Evolutionary conservation across 176 grass and related monocot genomes (phyloP).

Genomic region (Aegilops sharonensis): DNA sequence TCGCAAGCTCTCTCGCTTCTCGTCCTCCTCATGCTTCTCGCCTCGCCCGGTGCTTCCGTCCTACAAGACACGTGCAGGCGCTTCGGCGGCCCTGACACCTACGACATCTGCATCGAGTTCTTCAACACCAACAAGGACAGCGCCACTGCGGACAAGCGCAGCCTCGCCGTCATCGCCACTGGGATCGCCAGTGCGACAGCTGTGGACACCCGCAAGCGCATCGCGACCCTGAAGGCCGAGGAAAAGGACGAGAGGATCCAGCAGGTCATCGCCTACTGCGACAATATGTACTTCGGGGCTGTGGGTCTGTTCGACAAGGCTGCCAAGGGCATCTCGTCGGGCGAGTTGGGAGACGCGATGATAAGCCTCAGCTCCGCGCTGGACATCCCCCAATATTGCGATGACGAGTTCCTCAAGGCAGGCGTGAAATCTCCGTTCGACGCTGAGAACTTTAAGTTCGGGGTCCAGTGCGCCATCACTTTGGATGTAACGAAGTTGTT

Average conservation of each 20-base stretch:
- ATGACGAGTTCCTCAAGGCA: conserved; percentile 33
- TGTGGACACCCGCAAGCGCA: neutral
- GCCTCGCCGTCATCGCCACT: conserved; percentile 49
- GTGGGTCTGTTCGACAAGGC: conserved; percentile 17
- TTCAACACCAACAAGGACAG: conserved; percentile 36
- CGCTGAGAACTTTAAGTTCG: conserved; percentile 34
- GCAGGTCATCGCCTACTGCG: conserved; percentile 17
- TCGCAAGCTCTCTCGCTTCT: conserved; percentile 7
- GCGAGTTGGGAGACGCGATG: neutral
- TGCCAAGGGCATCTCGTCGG: neutral
- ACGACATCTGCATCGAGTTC: conserved; percentile 37
- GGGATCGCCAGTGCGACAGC: neutral
- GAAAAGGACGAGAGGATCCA: conserved; percentile 22
- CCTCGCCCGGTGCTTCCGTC: conserved; percentile 8
- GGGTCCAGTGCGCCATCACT: conserved; percentile 34
- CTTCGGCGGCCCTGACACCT: no score
- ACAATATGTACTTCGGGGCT: conserved; percentile 34
- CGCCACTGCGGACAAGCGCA: conserved; percentile 11
- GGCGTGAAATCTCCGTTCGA: conserved; percentile 20
- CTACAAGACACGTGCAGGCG: conserved; percentile 42
- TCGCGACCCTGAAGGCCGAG: conserved; percentile 32
- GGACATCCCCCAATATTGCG: conserved; percentile 40
- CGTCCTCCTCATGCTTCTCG: neutral
- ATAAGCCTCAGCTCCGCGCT: neutral
- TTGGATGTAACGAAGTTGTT: conserved; percentile 30